phyloP scores from a whole-genome alignment of 768 basidiomycete species.

The Collybiopsis confluens region DNA sequence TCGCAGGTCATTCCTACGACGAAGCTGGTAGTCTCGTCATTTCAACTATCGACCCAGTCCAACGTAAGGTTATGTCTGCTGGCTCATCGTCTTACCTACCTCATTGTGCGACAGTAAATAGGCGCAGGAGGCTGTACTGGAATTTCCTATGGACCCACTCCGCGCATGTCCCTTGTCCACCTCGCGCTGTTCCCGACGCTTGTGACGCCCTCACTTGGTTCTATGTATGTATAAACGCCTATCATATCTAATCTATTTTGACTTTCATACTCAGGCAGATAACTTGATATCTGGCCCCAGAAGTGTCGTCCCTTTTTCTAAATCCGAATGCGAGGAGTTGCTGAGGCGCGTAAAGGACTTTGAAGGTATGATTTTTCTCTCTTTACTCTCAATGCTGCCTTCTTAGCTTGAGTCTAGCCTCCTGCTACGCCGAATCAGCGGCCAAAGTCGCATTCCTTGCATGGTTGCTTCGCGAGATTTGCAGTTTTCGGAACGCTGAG shows the following conservation, averaged over 20 bases:
- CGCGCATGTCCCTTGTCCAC: conserved; percentile 36
- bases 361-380: conserved; percentile 24
- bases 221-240: conserved; percentile 25
- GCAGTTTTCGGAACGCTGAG: conserved; percentile 44
- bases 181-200: conserved; percentile 40
- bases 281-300: conserved; percentile 41
- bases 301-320: conserved; percentile 50
- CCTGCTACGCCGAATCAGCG: conserved; percentile 28
- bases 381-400: not conserved
- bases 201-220: conserved; percentile 49
- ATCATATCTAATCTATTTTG: not conserved
- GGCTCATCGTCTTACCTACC: not conserved
- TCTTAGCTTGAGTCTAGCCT: conserved; percentile 18
- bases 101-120: conserved; percentile 29
- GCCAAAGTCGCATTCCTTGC: conserved; percentile 42
- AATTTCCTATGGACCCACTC: conserved; percentile 48
- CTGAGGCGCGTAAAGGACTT: conserved; percentile 30
- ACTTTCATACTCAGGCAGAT: conserved; percentile 28
- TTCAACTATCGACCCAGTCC: not conserved
- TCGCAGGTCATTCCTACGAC: conserved; percentile 33
- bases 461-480: conserved; percentile 49
- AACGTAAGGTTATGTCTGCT: not conserved
- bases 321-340: conserved; percentile 48
- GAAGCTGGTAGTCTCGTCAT: conserved; percentile 11
- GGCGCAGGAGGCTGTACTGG: conserved; percentile 47